A percentile compares a stretch with the other conserved stretches of the same genome.
phyloP scores from a whole-genome alignment of 78 protist species.

The Dictyostelium firmibasis region DNA sequence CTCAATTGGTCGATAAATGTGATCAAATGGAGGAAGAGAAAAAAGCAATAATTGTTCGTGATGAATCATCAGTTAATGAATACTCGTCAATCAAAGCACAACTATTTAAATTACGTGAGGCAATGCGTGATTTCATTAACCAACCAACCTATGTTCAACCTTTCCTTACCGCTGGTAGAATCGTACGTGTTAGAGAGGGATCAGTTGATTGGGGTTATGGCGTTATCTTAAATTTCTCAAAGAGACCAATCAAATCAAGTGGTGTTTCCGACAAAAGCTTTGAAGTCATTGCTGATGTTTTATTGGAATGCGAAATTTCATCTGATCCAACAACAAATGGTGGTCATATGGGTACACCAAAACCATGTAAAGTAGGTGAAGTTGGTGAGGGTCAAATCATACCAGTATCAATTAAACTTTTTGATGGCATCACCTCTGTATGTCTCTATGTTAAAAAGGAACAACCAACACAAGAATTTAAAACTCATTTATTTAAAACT shows the following conservation, averaged over 20 bases:
- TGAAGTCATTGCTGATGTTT: conserved; percentile 75
- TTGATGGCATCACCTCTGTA: conserved; percentile 64
- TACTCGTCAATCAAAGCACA: conserved; percentile 34
- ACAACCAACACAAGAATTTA: conserved; percentile 31
- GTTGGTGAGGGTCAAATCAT: conserved; percentile 49
- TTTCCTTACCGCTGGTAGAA: conserved; percentile 91
- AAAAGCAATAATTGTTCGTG: conserved; percentile 6
- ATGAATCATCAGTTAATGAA: conserved; percentile 44
- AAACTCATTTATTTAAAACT: conserved; percentile 40
- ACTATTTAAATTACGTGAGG: conserved; percentile 32
- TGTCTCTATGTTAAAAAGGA: conserved; percentile 47
- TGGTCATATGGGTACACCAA: conserved; percentile 14
- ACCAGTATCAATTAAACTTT: conserved; percentile 62
- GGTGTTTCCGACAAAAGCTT: conserved; percentile 65
- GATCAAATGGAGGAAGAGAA: conserved; percentile 52
- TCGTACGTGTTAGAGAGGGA: conserved; percentile 79
- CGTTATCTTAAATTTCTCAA: conserved; percentile 85
- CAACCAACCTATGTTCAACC: conserved; percentile 85
- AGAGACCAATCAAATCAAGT: background rate
- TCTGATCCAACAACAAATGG: background rate
- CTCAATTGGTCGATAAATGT: conserved; percentile 63
- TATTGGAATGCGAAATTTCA: conserved; percentile 15
- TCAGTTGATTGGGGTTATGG: conserved; percentile 93
- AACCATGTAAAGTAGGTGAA: conserved; percentile 32
- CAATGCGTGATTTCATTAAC: conserved; percentile 61